Conservation (phyloP, 768 basidiomycete species). For the Gyrodon lividus region DNA sequence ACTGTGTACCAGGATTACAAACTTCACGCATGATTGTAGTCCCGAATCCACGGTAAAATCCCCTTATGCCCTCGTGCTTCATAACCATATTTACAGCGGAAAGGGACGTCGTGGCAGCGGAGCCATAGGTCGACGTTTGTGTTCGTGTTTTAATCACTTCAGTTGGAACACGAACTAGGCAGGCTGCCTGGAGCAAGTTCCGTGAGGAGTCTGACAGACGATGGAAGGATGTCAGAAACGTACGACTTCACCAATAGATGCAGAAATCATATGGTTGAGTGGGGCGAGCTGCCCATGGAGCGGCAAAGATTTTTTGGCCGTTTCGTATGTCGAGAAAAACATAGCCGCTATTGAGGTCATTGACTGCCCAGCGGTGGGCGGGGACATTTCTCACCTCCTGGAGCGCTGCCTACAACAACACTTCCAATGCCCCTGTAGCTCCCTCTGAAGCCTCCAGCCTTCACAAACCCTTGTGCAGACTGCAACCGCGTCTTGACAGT, state of each 20-base stretch:
- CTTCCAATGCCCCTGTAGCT: conserved; percentile 94
- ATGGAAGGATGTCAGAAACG: conserved; percentile 16
- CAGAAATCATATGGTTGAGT: conserved; percentile 59
- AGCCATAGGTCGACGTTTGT: conserved; percentile 80
- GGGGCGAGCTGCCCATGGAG: conserved; percentile 60
- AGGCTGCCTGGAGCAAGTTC: conserved; percentile 60
- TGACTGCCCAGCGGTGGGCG: neutral
- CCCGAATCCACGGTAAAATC: conserved; percentile 88
- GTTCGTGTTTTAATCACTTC: conserved; percentile 94
- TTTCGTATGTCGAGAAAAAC: conserved; percentile 95
- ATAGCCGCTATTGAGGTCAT: conserved; percentile 64
- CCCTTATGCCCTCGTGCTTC: conserved; percentile 61
- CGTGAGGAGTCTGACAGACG: conserved; percentile 10
- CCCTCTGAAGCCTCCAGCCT: conserved; percentile 84
- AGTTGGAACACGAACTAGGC: conserved; percentile 90
- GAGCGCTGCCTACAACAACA: conserved; percentile 92
- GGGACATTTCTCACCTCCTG: conserved; percentile 66
- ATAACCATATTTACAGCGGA: conserved; percentile 57
- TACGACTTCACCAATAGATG: conserved; percentile 61
- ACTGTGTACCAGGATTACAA: neutral
- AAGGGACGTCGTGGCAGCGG: conserved; percentile 55
- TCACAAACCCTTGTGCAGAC: conserved; percentile 79
- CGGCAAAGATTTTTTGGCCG: conserved; percentile 75
- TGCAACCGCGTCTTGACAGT: conserved; percentile 96
- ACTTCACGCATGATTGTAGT: conserved; percentile 75